These are phyloP conservation scores for Botryotinia narcissicola DNA, from an alignment of 2,329 filamentous ascomycete species.

Conservation along the genomic window DNA sequence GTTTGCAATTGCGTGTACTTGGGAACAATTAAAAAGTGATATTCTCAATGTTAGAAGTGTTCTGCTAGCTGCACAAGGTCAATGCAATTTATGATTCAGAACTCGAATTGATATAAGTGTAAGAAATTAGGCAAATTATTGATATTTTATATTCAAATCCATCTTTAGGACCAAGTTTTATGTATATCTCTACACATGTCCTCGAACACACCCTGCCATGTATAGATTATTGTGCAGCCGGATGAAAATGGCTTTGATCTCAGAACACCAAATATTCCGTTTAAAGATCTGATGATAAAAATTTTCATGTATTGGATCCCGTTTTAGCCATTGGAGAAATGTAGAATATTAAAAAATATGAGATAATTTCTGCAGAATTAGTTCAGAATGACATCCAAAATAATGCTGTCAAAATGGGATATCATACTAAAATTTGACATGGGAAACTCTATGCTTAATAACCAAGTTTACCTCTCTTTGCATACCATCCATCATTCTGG, in stretches of 20 bases:
- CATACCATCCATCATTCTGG: accelerated
- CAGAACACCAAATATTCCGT: neutral
- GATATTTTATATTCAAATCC: no score
- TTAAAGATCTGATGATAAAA: no score
- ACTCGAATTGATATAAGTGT: no score
- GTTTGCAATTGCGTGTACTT: no score
- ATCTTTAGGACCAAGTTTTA: no score
- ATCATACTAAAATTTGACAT: neutral
- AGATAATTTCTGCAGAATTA: accelerated
- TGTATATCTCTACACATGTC: no score
- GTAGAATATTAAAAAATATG: neutral
- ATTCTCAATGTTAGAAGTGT: no score
- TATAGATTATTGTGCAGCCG: accelerated
- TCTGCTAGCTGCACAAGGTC: neutral
- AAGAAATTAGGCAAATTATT: no score
- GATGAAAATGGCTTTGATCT: neutral
- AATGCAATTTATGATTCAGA: no score
- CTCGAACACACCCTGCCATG: no score
- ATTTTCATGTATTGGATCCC: no score
- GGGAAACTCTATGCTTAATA: neutral
- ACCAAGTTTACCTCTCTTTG: neutral
- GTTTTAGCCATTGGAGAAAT: neutral
- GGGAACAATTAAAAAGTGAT: accelerated
- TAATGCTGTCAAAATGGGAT: no score
- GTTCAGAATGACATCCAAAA: neutral